Conservation (phyloP, 108 stramenopile genomes). For the Nitzschia inconspicua region DNA sequence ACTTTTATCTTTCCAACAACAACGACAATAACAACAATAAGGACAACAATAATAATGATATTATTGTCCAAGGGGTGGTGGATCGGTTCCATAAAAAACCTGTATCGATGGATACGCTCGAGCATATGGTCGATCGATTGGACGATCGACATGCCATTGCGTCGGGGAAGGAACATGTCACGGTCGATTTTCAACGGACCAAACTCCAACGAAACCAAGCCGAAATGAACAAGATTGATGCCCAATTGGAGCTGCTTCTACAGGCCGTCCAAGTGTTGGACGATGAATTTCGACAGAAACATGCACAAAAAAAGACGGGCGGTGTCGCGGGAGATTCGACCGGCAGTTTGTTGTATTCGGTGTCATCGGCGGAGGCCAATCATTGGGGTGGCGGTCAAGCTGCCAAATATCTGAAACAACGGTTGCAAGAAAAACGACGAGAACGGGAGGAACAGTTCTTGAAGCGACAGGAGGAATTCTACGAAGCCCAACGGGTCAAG, state of each 20-base stretch:
- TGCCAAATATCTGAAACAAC: not conserved
- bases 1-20: not conserved
- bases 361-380: not conserved
- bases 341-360: too few relatives aligned
- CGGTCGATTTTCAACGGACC: not conserved
- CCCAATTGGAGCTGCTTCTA: not conserved
- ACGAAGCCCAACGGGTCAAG: conserved; percentile 20
- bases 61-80: not conserved
- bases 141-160: conserved; percentile 13
- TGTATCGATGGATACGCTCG: conserved; percentile 14
- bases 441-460: conserved; percentile 21
- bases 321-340: too few relatives aligned
- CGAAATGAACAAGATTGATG: not conserved
- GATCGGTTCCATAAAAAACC: conserved; percentile 4
- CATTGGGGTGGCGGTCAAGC: conserved; percentile 10
- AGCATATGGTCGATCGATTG: conserved; percentile 16
- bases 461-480: conserved; percentile 9
- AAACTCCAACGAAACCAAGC: not conserved
- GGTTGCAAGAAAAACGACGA: conserved; percentile 5
- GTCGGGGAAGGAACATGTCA: conserved; percentile 9
- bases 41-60: not conserved
- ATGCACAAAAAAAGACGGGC: not conserved
- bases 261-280: conserved; percentile 7
- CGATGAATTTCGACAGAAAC: conserved; percentile 13
- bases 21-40: not conserved